Conservation (phyloP, 1,284 basidiomycete species). For the Mycena citricolor region DNA sequence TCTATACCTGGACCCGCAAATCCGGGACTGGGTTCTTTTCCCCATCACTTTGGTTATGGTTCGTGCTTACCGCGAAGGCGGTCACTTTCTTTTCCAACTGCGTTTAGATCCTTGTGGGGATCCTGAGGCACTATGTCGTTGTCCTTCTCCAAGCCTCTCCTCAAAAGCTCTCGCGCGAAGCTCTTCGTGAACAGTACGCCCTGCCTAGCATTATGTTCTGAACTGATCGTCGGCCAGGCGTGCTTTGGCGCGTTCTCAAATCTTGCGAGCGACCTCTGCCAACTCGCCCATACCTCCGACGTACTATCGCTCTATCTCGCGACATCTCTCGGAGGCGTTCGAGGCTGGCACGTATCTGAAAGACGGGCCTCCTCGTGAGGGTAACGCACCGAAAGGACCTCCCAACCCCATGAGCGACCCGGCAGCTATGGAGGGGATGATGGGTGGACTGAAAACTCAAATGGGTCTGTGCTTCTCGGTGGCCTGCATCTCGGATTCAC, state of each 20-base stretch:
- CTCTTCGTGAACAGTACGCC: constrained; percentile 91
- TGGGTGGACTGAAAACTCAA: constrained; percentile 99
- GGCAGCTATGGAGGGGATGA: constrained; percentile 95
- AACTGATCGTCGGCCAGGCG: constrained; percentile 52
- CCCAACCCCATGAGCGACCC: constrained; percentile 85
- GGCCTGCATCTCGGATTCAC: no score
- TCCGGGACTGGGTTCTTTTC: constrained; percentile 92
- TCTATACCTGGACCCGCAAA: constrained; percentile 90
- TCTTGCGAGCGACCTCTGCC: constrained; percentile 78
- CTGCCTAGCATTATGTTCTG: neutral
- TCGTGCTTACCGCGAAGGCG: no score
- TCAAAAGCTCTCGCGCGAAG: constrained; percentile 76
- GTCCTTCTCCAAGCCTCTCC: constrained; percentile 83
- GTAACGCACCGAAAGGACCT: constrained; percentile 54
- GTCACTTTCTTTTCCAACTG: no score
- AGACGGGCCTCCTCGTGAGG: constrained; percentile 69
- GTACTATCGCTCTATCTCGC: constrained; percentile 76
- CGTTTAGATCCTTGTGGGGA: constrained; percentile 88
- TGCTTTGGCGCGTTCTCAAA: constrained; percentile 78
- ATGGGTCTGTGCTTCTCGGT: constrained; percentile 44
- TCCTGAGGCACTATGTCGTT: constrained; percentile 93
- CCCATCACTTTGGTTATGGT: constrained; percentile 99
- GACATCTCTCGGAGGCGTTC: constrained; percentile 70
- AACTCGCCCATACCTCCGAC: constrained; percentile 78
- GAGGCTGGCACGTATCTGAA: constrained; percentile 81